Evolutionary conservation across 805 yeast genomes (phyloP).

Genomic region (Groenewaldozyma salmanticensis): DNA sequence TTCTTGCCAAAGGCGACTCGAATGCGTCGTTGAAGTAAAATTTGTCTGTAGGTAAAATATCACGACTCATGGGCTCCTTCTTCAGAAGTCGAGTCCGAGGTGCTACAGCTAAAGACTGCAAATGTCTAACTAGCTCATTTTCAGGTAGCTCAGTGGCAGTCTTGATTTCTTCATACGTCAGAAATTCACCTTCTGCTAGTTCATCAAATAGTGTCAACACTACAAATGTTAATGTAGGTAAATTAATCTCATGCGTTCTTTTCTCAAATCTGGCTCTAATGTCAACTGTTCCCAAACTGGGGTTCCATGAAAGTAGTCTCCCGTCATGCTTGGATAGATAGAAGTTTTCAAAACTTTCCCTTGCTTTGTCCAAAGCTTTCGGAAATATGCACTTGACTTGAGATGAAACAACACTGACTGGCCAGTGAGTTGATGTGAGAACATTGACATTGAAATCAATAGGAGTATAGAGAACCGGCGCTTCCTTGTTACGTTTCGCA

Average conservation of each 20-base stretch:
- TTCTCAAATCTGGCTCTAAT: slow-evolving; percentile 59
- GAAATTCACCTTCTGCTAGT: slow-evolving; percentile 29
- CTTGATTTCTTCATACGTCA: slow-evolving; percentile 53
- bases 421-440: slow-evolving; percentile 61
- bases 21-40: slow-evolving; percentile 63
- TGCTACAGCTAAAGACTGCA: slow-evolving; percentile 77
- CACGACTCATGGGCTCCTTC: slow-evolving; percentile 68
- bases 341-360: slow-evolving; percentile 39
- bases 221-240: slow-evolving; percentile 75
- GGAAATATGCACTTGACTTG: slow-evolving; percentile 29
- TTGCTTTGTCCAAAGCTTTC: slow-evolving; percentile 32
- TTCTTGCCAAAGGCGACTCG: slow-evolving; percentile 54
- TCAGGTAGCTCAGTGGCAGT: slow-evolving; percentile 64
- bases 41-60: slow-evolving; percentile 50
- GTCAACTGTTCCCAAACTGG: slow-evolving; percentile 76
- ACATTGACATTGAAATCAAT: slow-evolving; percentile 41
- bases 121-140: slow-evolving; percentile 61
- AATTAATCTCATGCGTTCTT: slow-evolving; percentile 63
- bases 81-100: slow-evolving; percentile 67
- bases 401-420: slow-evolving; percentile 36
- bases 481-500: slow-evolving; percentile 6
- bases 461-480: slow-evolving; percentile 19
- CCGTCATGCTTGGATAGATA: slow-evolving; percentile 47
- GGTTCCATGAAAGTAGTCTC: slow-evolving; percentile 65
- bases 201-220: slow-evolving; percentile 67